Percentiles rank a stretch among this genome's conserved stretches.
Evolutionary conservation across 371 early-diverging fungal genomes (phyloP).

Genomic region (Amoeboaphelidium protococcarum): DNA sequence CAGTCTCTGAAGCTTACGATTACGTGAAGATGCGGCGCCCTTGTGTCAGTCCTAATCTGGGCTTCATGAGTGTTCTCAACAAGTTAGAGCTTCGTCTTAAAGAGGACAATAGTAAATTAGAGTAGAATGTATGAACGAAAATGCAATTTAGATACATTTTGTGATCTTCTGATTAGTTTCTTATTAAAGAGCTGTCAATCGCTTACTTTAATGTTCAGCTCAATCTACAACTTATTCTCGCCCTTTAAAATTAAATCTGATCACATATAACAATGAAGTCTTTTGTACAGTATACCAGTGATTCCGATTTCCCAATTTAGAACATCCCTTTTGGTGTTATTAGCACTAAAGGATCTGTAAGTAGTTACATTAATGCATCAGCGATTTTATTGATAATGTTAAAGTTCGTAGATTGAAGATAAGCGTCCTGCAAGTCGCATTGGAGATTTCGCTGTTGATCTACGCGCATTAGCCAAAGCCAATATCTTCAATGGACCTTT

Average conservation of each 20-base stretch:
- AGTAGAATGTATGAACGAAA: too few species aligned
- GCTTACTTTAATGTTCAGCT: too few species aligned
- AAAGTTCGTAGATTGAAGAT: too few species aligned
- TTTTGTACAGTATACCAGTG: not conserved
- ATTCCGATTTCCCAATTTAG: constrained; percentile 52
- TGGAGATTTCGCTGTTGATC: constrained; percentile 56
- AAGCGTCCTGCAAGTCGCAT: constrained; percentile 68
- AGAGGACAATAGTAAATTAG: too few species aligned
- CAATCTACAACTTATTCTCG: too few species aligned
- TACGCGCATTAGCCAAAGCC: constrained; percentile 31
- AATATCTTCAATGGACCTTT: constrained; percentile 41
- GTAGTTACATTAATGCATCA: too few species aligned
- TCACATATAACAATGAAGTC: not conserved
- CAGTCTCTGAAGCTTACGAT: constrained; percentile 38
- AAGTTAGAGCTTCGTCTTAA: too few species aligned
- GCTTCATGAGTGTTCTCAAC: constrained; percentile 46
- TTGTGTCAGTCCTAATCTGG: constrained; percentile 54
- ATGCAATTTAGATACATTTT: too few species aligned
- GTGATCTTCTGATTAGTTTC: too few species aligned
- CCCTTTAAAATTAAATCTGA: too few species aligned
- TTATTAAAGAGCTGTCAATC: too few species aligned
- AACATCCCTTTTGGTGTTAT: constrained; percentile 89
- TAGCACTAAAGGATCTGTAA: constrained; percentile 21
- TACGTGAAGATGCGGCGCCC: constrained; percentile 36
- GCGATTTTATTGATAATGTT: too few species aligned